Percentiles rank a stretch among this genome's conserved stretches.
Conservation (phyloP, 768 basidiomycete genomes). For the Fibroporia radiculosa region DNA sequence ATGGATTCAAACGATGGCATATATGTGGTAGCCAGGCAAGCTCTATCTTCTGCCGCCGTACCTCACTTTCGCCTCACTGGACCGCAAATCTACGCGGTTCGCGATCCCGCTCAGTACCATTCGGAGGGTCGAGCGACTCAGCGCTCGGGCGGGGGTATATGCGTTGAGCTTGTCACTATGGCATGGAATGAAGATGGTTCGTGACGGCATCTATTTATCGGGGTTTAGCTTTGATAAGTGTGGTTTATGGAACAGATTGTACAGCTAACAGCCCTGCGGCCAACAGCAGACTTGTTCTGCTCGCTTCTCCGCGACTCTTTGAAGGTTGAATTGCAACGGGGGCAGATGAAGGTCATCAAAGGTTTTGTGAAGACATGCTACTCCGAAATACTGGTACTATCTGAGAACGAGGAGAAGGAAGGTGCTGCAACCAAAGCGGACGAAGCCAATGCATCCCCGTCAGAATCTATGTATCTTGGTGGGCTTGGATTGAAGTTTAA, state of each 20-base stretch:
- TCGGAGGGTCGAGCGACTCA: conserved; percentile 87
- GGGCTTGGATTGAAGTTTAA: conserved; percentile 79
- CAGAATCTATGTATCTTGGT: conserved; percentile 58
- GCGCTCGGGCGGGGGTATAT: conserved; percentile 90
- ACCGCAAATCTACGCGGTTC: conserved; percentile 87
- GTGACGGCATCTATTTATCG: neutral
- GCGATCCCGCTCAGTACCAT: conserved; percentile 89
- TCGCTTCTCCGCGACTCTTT: conserved; percentile 80
- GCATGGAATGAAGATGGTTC: conserved; percentile 90
- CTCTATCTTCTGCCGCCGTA: conserved; percentile 84
- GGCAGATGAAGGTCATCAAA: conserved; percentile 91
- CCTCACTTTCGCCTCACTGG: conserved; percentile 83
- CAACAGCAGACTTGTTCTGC: conserved; percentile 92
- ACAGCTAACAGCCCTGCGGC: conserved; percentile 87
- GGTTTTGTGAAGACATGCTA: conserved; percentile 88
- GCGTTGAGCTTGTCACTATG: conserved; percentile 92
- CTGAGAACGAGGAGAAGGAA: conserved; percentile 61
- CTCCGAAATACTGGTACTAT: conserved; percentile 74
- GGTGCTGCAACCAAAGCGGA: conserved; percentile 41
- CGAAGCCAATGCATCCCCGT: conserved; percentile 30
- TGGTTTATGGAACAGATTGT: conserved; percentile 48
- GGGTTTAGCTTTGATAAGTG: neutral
- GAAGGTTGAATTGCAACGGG: conserved; percentile 81
- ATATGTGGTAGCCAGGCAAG: conserved; percentile 89
- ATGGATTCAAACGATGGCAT: too few relatives aligned